Evolutionary conservation across 1,139 yeast species (phyloP), one percentile per base, ranked within the genome.

Genomic region (Candida tropicalis): DNA sequence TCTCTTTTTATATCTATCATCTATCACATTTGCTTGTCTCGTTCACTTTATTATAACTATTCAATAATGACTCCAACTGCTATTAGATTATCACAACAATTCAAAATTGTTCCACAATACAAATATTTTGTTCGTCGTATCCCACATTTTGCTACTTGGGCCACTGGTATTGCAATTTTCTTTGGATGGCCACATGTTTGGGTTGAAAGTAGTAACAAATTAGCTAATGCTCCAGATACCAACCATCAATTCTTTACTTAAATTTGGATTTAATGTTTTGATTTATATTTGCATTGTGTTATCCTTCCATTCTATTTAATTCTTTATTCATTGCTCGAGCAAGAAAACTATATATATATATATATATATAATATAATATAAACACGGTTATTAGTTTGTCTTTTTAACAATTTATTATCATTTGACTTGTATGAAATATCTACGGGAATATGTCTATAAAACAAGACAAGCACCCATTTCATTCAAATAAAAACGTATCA

Each of bases 151-250:
- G 60, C 50, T n/a, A 50, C 52, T 8, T 70, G 75, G 75, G 69
- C 60, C 12, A 38, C 55, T 27, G 66, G 68, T 11, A 44, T 71
- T n/a, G 58, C 53, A 2, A 35, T 54, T 25, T 65, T 70, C 53
- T 61, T 71, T 46, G 66, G 65, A 17, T 70, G 75, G 74, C 75
- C 76, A 13, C 73, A 66, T 45, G 51, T 57, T 15, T 56, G 51
- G 52, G 60, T 59, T 29, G 56, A 52, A 16, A 49, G 44, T 9
- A 54, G 61, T 33, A 66, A 69, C 51, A 60, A 44, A 35, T 40
- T 46, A 25, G 51, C 60, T 47, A 29, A 60, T 38, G 75, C 59
- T 24, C 75, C 73, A 12, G 50, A 52, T 13, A 35, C 33, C 15
- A 62, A 47, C 29, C 43, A 48, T 39, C 48, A 48, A 15, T 38